Base-by-base conservation (phyloP, 176 grass and related monocot genomes). In the Juncus inflexus region DNA sequence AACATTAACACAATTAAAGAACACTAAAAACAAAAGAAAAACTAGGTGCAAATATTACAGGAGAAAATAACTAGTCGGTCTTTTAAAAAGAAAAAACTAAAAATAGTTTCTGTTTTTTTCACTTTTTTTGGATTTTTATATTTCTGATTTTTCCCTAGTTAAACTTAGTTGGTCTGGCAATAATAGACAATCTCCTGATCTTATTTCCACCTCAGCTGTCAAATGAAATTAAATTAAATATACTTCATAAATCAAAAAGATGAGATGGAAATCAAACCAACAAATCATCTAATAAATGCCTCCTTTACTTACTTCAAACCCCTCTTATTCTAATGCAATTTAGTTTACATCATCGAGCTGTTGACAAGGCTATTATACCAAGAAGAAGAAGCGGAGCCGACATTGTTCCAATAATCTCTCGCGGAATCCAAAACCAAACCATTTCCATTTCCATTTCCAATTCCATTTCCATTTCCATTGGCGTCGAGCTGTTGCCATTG, bases 301-400 rank as follows among this genome's bases (percentile, higher is more conserved):
- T 70, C 66, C 66, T 70, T 50, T 15, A 58, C 8, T 50, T 50
- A 45, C 42, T 45, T 65, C 15, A 65, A 13, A 9, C n/a, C 40
- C 62, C 62, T 47, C 63, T 19, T 19, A 40, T 65, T 14, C 14
- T 12, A 12, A 7, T 49, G 63, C 19, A 65, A 13, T 40, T 50
- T 7, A 42, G 55, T 15, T 70, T 58, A 70, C 37, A 70, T 57
- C 67, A 70, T 70, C 37, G 67, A 70, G 67, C 67, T 70, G 53
- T 70, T 70, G 5, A 70, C 54, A 58, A 70, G 40, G 13, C 67
- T 70, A 28, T 28, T 28, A 28, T 70, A 55, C 67, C 67, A 70
- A 10, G 67, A 9, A 59, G 67, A 58, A 15, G 67, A 70, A 70
- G 67, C 52, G 4, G 50, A 52, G 7, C 54, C 67, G 42, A 9